phyloP scores from a whole-genome alignment of 305 asterid species.

The Rubia occidens region DNA sequence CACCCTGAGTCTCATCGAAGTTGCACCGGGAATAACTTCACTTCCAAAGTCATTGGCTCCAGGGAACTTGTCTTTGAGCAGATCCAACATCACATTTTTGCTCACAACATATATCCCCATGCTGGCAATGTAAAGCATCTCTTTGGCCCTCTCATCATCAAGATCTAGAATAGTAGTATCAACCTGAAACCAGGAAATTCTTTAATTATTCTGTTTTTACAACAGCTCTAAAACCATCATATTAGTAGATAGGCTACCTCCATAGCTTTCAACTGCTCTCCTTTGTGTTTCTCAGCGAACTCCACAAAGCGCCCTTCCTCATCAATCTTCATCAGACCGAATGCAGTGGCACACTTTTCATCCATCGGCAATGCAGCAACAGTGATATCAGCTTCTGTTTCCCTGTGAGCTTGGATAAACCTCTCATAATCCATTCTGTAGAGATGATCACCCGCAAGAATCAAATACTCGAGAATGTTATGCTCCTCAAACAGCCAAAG shows the following conservation, averaged over 20 bases:
- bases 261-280: conserved; percentile 82
- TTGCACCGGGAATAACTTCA: conserved; percentile 93
- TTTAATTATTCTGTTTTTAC: background rate
- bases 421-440: conserved; percentile 93
- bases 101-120: conserved; percentile 95
- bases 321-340: conserved; percentile 91
- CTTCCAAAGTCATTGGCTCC: conserved; percentile 95
- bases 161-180: conserved; percentile 90
- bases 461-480: conserved; percentile 58
- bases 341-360: conserved; percentile 81
- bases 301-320: conserved; percentile 83
- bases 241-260: conserved; percentile 30
- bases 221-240: conserved; percentile 5
- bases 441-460: conserved; percentile 93
- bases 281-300: conserved; percentile 89
- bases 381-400: conserved; percentile 87
- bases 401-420: conserved; percentile 90
- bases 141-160: conserved; percentile 78
- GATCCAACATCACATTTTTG: conserved; percentile 70
- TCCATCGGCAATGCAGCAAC: conserved; percentile 92
- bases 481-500: conserved; percentile 92
- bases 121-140: conserved; percentile 89
- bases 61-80: conserved; percentile 66
- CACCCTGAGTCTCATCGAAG: conserved; percentile 69
- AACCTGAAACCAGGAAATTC: conserved; percentile 36